Base-by-base conservation (phyloP, 257 asterid species). In the Handroanthus guayacan region DNA sequence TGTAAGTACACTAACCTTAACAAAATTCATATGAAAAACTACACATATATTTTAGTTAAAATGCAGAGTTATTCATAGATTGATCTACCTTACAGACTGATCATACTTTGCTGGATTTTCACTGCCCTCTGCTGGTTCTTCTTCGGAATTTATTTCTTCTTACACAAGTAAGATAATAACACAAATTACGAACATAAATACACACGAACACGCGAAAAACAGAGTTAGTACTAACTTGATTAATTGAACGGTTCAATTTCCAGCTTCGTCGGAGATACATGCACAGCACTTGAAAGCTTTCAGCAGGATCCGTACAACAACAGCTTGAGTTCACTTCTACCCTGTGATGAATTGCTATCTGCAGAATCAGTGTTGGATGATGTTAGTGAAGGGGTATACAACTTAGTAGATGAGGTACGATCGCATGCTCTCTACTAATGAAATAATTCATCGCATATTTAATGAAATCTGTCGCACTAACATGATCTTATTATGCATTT, bases 241-340 rank as follows among this genome's bases (percentile, higher is more conserved):
- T 45, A 34, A 58, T 39, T 25, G 58, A 34, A 41, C 34, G 3
- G 31, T 25, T 12, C 60, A 52, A 66, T 8, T 51, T 81, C 34
- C 86, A 94, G 99, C 74, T 90, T 92, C 62, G 90, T 90, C 0
- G 84, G 87, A 17, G 99, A 94, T 37, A 85, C 97, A 0, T 90
- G 99, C 80, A 86, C 93, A 13, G 95, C 97, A 1, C 75, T 94
- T 4, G 89, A 89, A 69, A 82, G 91, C 58, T 90, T 92, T 81
- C 92, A 84, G 66, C 75, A 85, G 62, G 84, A 94, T 78, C 97
- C 97, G 0, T 86, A 90, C 80, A 88, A 92, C 88, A 94, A 90
- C 79, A 92, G 90, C 86, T 78, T 94, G 84, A 92, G 93, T 80
- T 89, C 96, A 18, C 83, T 90, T 64, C 87, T 94, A 13, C 99